These are phyloP conservation scores for Echium plantagineum DNA, from an alignment of 257 asterid genomes.

Conservation along the genomic window DNA sequence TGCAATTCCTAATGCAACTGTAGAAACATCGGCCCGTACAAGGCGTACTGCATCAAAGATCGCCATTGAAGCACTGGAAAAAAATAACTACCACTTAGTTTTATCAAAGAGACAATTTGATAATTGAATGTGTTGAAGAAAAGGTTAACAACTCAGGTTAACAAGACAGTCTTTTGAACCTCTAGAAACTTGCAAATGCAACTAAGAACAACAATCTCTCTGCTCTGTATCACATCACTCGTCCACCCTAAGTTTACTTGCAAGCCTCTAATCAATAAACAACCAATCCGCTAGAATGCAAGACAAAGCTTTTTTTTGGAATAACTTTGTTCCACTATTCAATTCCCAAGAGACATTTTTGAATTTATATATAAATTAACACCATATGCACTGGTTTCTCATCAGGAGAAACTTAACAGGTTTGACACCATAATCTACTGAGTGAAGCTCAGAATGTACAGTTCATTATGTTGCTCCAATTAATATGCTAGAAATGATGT, in stretches of 20 bases:
- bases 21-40: conserved; percentile 71
- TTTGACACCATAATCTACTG: background rate
- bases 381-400: background rate
- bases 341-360: too few relatives aligned
- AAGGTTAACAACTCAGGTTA: background rate
- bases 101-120: background rate
- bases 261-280: too few relatives aligned
- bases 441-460: background rate
- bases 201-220: too few relatives aligned
- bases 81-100: background rate
- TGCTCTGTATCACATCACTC: too few relatives aligned
- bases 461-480: background rate
- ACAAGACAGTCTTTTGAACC: background rate
- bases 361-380: background rate
- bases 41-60: conserved; percentile 60
- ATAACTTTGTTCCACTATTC: background rate
- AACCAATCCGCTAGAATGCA: too few relatives aligned
- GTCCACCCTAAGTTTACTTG: too few relatives aligned
- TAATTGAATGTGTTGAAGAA: background rate
- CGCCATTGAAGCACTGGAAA: conserved; percentile 90
- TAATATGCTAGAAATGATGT: too few relatives aligned
- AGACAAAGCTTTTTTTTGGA: too few relatives aligned
- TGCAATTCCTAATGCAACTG: conserved; percentile 72
- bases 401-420: background rate
- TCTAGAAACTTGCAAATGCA: too few relatives aligned